phyloP scores from a whole-genome alignment of 495 filamentous ascomycete genomes.

The Trypethelium eluteriae region DNA sequence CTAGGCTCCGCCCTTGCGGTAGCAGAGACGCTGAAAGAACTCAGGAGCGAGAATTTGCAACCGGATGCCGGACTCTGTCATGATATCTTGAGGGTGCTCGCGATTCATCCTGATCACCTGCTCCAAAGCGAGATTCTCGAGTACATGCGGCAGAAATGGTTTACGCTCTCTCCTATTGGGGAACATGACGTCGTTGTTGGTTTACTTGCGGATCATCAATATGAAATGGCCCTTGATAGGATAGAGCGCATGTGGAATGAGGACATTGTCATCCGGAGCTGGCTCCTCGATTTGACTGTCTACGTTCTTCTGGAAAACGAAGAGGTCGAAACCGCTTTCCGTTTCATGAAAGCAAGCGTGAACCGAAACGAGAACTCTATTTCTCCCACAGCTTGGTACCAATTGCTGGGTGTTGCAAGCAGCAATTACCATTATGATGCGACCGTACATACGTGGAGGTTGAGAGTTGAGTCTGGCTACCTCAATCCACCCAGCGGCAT shows the following conservation, averaged over 20 bases:
- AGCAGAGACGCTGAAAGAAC: constrained; percentile 56
- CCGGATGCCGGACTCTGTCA: constrained; percentile 61
- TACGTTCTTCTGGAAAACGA: constrained; percentile 59
- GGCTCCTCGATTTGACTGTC: constrained; percentile 69
- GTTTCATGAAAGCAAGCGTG: constrained; percentile 50
- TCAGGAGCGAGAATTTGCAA: constrained; percentile 52
- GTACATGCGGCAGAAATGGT: constrained; percentile 63
- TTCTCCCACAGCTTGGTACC: constrained; percentile 48
- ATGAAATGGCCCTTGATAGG: constrained; percentile 71
- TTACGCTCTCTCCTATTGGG: constrained; percentile 54
- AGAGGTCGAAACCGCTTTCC: constrained; percentile 68
- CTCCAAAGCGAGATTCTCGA: constrained; percentile 64
- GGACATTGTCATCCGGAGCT: constrained; percentile 49
- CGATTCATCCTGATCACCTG: constrained; percentile 79
- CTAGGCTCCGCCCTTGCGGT: constrained; percentile 59
- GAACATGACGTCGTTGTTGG: constrained; percentile 64
- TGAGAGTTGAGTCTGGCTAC: constrained; percentile 48
- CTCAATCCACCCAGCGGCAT: constrained; percentile 60
- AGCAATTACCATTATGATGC: constrained; percentile 35
- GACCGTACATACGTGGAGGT: constrained; percentile 56
- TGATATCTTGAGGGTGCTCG: constrained; percentile 62
- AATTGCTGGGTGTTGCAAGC: constrained; percentile 63
- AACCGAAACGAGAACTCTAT: constrained; percentile 40
- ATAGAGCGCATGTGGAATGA: constrained; percentile 57
- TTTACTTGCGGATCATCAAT: constrained; percentile 67